Evolutionary conservation across 306 rosid genomes (phyloP), one percentile per base, ranked within the genome.

Genomic region (Mucuna pruriens): DNA sequence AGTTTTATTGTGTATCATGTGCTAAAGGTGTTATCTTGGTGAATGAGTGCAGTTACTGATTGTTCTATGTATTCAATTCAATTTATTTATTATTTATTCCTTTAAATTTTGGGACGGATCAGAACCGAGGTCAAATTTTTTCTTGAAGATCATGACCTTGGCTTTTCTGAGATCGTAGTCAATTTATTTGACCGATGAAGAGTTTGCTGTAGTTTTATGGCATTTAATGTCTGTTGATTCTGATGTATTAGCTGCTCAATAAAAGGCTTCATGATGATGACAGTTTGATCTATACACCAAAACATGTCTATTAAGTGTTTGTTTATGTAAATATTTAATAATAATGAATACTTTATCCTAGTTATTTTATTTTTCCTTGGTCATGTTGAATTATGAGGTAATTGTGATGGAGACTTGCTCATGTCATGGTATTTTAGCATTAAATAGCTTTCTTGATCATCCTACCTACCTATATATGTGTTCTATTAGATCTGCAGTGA

Each of bases 321-420:
- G 40, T 13, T 29, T 29, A 29, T 16, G 42, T 16, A 62, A 2
- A 31, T 31, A 23, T 15, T 31, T 31, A 62, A 29, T 60, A 25
- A 12, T 26, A 26, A 29, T 60, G 34, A 63, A 16, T 31, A 17
- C 3, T 0, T 2, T 16, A 16, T 33, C 13, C 69, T 63, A 16
- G 44, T 15, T 16, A 31, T 63, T 63, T 36, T 17, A 20, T n/a
- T 23, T 57, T 55, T 39, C 12, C 25, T 36, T 55, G 45, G n/a
- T 15, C 23, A n/a, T 79, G 83, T 52, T 78, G 44, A 52, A 33
- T 52, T 52, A 9, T 70, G 62, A 55, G 23, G 69, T 79, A 57
- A 52, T 42, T 29, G 61, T 29, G 5, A 15, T 5, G 4, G 60
- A 38, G 44, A 16, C 31, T 36, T 23, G 7, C 26, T 54, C 57